Conservation (phyloP, 768 basidiomycete genomes). For the Antrodiella citrinella region DNA sequence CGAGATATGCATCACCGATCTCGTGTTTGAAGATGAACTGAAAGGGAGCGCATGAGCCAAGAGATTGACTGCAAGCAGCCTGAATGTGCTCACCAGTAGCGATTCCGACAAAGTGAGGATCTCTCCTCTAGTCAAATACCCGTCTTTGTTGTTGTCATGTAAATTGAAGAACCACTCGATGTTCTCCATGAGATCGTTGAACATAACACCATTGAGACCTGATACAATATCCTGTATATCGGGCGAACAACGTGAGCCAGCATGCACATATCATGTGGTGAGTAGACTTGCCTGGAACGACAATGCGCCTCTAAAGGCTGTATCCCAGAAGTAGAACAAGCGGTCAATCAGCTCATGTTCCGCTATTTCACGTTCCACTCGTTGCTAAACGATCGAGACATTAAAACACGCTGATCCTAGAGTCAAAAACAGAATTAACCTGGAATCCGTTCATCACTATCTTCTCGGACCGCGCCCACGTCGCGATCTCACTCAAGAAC, state of each 20-base stretch:
- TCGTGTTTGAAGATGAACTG: constrained; percentile 99
- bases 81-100: constrained; percentile 66
- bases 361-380: constrained; percentile 82
- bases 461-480: constrained; percentile 94
- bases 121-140: constrained; percentile 92
- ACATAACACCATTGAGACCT: constrained; percentile 88
- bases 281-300: constrained; percentile 75
- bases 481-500: constrained; percentile 87
- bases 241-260: not conserved
- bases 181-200: constrained; percentile 96
- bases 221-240: constrained; percentile 74
- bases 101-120: constrained; percentile 93
- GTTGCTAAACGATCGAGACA: constrained; percentile 48
- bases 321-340: constrained; percentile 94
- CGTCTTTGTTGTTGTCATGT: constrained; percentile 95
- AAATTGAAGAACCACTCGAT: constrained; percentile 98
- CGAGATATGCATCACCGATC: constrained; percentile 92
- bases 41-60: not conserved
- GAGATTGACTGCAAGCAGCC: constrained; percentile 3
- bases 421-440: constrained; percentile 28
- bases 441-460: constrained; percentile 90
- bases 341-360: constrained; percentile 95
- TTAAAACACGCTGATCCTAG: not conserved
- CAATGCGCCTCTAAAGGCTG: constrained; percentile 67
- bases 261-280: not conserved